These are phyloP conservation scores for Pythium rishiriense DNA, from an alignment of 352 stramenopile genomes.

Conservation along the genomic window DNA sequence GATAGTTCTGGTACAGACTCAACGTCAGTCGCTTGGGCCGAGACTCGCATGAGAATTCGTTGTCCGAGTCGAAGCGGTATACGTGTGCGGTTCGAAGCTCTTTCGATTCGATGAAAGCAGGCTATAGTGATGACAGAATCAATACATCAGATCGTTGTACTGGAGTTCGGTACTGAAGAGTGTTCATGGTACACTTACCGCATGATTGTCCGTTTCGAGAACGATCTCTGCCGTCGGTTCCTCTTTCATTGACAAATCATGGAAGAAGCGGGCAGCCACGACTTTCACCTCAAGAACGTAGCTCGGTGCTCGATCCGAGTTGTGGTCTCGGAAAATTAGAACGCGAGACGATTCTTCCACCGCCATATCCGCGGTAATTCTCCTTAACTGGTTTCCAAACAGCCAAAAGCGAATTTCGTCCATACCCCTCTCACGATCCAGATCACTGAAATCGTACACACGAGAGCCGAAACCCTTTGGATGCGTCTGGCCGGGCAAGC, in stretches of 20 bases:
- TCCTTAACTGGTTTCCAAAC: slow-evolving; percentile 66
- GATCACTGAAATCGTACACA: slow-evolving; percentile 85
- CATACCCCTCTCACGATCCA: slow-evolving; percentile 75
- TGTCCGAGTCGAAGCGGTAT: slow-evolving; percentile 81
- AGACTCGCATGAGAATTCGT: slow-evolving; percentile 64
- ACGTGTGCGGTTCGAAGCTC: slow-evolving; percentile 76
- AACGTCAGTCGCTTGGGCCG: slow-evolving; percentile 70
- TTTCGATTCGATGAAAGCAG: slow-evolving; percentile 52
- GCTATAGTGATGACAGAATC: slow-evolving; percentile 7
- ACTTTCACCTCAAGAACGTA: slow-evolving; percentile 87
- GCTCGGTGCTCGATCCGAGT: slow-evolving; percentile 46
- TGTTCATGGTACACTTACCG: slow-evolving; percentile 24
- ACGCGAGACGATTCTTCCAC: slow-evolving; percentile 79
- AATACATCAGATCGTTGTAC: neutral
- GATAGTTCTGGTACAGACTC: slow-evolving; percentile 68
- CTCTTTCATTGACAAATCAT: slow-evolving; percentile 61
- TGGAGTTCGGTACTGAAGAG: neutral
- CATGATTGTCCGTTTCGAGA: slow-evolving; percentile 65
- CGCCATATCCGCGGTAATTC: slow-evolving; percentile 73
- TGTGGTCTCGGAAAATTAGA: slow-evolving; percentile 75
- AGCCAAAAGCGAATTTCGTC: slow-evolving; percentile 72
- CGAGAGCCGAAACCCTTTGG: slow-evolving; percentile 58
- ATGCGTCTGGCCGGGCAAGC: slow-evolving; percentile 47
- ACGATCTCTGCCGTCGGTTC: slow-evolving; percentile 63
- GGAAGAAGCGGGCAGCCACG: slow-evolving; percentile 65